These are phyloP conservation scores for Candida chauliodis DNA, from an alignment of 805 yeast species.

Conservation along the genomic window DNA sequence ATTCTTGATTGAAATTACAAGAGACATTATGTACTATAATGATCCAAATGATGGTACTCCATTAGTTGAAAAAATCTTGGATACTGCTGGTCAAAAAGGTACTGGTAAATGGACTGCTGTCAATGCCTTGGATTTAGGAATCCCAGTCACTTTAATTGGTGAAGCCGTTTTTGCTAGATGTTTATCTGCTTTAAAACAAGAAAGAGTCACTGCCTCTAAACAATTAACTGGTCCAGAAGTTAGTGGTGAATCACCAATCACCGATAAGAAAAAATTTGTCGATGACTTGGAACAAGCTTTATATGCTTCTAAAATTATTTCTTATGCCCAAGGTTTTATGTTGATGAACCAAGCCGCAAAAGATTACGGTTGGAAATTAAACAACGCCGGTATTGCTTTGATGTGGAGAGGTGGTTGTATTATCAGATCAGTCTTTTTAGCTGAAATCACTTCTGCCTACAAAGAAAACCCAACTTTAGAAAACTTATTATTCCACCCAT, in stretches of 20 bases:
- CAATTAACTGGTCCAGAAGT: slow-evolving; percentile 75
- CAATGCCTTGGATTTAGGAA: slow-evolving; percentile 95
- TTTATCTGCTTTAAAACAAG: slow-evolving; percentile 86
- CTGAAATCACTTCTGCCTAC: slow-evolving; percentile 95
- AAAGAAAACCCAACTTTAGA: slow-evolving; percentile 89
- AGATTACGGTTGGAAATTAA: slow-evolving; percentile 94
- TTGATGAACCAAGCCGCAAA: slow-evolving; percentile 96
- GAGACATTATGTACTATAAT: slow-evolving; percentile 86
- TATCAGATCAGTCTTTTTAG: slow-evolving; percentile 97
- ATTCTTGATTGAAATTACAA: slow-evolving; percentile 93
- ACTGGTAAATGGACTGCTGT: slow-evolving; percentile 99
- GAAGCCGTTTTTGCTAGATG: slow-evolving; percentile 98
- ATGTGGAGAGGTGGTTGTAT: slow-evolving; percentile 99
- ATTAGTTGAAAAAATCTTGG: slow-evolving; percentile 92
- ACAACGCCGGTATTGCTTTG: slow-evolving; percentile 96
- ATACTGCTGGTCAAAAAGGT: slow-evolving; percentile 98
- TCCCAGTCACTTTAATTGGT: slow-evolving; percentile 97
- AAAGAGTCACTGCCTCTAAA: slow-evolving; percentile 83
- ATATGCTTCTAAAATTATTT: slow-evolving; percentile 96
- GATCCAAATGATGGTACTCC: slow-evolving; percentile 87
- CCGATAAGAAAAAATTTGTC: slow-evolving; percentile 78
- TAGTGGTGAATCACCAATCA: slow-evolving; percentile 53
- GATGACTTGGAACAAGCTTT: slow-evolving; percentile 97
- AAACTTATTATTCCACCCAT: slow-evolving; percentile 92
- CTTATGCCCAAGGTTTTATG: slow-evolving; percentile 99